Conservation (phyloP, 192 early-diverging fungal species). For the Umbelopsis vinacea region DNA sequence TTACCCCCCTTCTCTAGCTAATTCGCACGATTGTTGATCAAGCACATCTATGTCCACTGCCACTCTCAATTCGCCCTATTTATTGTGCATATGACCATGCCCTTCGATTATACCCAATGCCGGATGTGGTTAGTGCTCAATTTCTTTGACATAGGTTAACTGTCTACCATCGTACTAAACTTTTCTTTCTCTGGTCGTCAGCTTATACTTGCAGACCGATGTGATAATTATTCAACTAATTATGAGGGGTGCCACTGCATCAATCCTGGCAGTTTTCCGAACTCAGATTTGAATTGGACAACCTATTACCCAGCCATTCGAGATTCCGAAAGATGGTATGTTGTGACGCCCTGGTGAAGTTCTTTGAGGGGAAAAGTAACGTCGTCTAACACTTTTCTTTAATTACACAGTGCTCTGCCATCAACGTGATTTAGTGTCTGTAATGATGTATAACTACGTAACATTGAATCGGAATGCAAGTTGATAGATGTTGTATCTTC, state of each 20-base stretch:
- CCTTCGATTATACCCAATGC: constrained; percentile 85
- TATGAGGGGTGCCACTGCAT: constrained; percentile 80
- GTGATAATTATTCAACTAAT: constrained; percentile 75
- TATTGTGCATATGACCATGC: constrained; percentile 86
- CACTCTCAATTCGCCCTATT: constrained; percentile 74
- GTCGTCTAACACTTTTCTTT: neutral
- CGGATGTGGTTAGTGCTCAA: constrained; percentile 69
- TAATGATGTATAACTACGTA: no score
- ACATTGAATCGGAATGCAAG: no score
- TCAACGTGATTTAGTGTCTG: neutral
- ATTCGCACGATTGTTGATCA: constrained; percentile 85
- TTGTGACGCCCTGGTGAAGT: neutral
- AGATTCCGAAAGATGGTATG: constrained; percentile 57
- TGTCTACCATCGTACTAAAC: neutral
- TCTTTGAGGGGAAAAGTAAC: no score
- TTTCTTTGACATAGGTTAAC: neutral
- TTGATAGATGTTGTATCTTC: no score
- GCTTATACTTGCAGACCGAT: constrained; percentile 86
- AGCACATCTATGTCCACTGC: constrained; percentile 83
- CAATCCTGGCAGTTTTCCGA: constrained; percentile 73
- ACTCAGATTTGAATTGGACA: constrained; percentile 60
- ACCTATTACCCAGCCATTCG: constrained; percentile 76
- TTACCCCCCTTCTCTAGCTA: constrained; percentile 49
- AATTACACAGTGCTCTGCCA: constrained; percentile 4
- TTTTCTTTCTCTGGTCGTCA: constrained; percentile 26